Base-by-base conservation (phyloP, 192 early-diverging fungal species). In the Mortierella antarctica region DNA sequence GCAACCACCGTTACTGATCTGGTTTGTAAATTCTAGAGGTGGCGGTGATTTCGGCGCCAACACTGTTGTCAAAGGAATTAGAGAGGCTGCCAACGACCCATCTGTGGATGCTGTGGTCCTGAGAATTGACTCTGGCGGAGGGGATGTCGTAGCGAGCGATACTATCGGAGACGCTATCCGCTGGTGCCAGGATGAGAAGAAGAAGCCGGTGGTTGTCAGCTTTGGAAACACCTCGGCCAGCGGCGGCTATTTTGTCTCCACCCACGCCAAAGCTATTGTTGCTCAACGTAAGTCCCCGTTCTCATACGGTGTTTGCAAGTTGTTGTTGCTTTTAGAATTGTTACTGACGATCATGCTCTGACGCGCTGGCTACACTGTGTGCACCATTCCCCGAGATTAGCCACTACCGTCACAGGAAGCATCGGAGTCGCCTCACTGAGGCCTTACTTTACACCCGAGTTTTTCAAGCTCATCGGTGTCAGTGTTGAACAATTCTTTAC, bases 81-180 rank as follows among this genome's bases (percentile, higher is more conserved):
- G 74, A 14, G 84, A 92, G 11, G 90, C 91, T 1, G 92, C 88
- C 5, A 67, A 76, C 31, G 88, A 93, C 57, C 64, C 77, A 12
- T 49, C 68, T 3, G 86, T 93, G 39, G 86, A 86, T 8, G 88
- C 86, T 6, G 82, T 94, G 50, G 90, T 94, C 7, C 41, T 94
- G 49, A 86, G 92, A 53, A 89, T 94, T n/a, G 89, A 92, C 67
- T 89, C 90, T 61, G 87, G 88, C 49, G 92, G 92, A 18, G 91
- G 92, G 59, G 91, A 92, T 57, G 84, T 85, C 9, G 80, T 90
- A 53, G 90, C 91, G 4, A 87, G 86, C 60, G 92, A 93, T 39
- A 91, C 89, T 4, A 91, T 94, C 58, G 87, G 85, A 57, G 89
- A 88, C 21, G 86, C 89, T 0, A 84, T 92, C 14, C 71, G 88